Conservation (phyloP, 2,329 filamentous ascomycete genomes). For the Akanthomyces uredinophilus region DNA sequence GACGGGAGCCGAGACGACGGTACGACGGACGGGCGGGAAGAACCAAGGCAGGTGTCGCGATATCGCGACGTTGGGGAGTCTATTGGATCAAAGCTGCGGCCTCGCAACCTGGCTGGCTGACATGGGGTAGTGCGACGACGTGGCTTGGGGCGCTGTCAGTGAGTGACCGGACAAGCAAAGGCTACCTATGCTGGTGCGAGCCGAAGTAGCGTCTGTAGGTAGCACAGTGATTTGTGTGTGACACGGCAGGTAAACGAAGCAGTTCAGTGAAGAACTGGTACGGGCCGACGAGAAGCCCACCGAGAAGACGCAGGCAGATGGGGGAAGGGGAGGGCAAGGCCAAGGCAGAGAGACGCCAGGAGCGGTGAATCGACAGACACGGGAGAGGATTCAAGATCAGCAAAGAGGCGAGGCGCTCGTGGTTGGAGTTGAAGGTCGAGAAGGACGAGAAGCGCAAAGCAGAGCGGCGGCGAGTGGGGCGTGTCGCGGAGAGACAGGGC, state of each 20-base stretch:
- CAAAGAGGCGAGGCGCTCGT: constrained; percentile 5
- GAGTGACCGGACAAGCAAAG: constrained; percentile 1
- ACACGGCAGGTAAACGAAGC: constrained; percentile 10
- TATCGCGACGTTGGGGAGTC: constrained; percentile 9
- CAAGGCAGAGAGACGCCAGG: background rate
- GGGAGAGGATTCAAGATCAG: constrained; percentile 4
- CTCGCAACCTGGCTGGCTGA: constrained; percentile 5
- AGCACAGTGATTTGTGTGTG: constrained; percentile 10
- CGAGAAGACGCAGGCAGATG: background rate
- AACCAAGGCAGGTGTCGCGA: constrained; percentile 8
- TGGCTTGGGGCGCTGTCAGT: constrained; percentile 12
- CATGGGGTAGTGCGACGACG: constrained; percentile 12
- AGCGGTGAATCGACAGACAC: constrained; percentile 4
- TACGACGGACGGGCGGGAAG: background rate
- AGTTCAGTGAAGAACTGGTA: background rate
- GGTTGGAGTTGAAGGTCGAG: constrained; percentile 6
- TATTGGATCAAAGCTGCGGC: constrained; percentile 8
- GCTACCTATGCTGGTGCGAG: background rate
- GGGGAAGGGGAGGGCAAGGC: background rate
- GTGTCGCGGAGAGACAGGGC: constrained; percentile 10
- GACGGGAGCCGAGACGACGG: constrained; percentile 12
- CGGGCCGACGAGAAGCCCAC: constrained; percentile 10
- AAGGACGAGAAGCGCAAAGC: constrained; percentile 6
- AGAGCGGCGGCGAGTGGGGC: constrained; percentile 9
- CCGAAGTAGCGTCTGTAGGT: constrained; percentile 7